Base-by-base conservation (phyloP, 2,329 filamentous ascomycete species). In the Aureobasidium sp. region DNA sequence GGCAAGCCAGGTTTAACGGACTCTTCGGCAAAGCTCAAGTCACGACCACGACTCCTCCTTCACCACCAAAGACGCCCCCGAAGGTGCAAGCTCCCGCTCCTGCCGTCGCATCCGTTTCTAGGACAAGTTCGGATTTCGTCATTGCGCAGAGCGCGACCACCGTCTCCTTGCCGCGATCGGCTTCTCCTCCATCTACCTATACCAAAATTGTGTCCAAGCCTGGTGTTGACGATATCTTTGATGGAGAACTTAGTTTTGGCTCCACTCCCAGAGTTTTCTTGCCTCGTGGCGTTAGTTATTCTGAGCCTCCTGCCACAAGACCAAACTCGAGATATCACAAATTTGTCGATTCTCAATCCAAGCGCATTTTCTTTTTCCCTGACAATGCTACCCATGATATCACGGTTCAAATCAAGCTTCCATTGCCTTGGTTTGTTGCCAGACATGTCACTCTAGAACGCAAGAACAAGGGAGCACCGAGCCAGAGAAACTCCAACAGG, bases 1-100 rank as follows among this genome's bases (percentile, higher is more conserved):
- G 91, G 91, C 91, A 96, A 73, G 87, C 89, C 68, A 86, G 86
- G 69, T 91, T 97, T 73, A 91, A 96, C 73, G 87, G 82, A 50
- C 81, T 96, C 48, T 80, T 87, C 61, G 84, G 86, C 67, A 91
- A 88, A 71, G 80, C 84, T 6, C 70, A 74, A 8, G 76, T 81
- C 23, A 79, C 71, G 32, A 71, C 74, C 3, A 71, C 73, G 32
- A 66, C 71, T 7, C 70, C 72, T n/a, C 72, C 71, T 13, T 72
- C 71, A 29, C 71, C 71, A 47, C 71, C 72, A 26, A 70, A 72
- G 36, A 78, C 74, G 36, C 72, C 75, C 56, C 73, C 74, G 20
- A 74, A 73, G 68, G 39, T 79, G 36, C 67, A 68, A 60, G 70
- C 71, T 7, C 67, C 68, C 8, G 15, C 79, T 81, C 50, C 62